Evolutionary conservation across 306 rosid genomes (phyloP), one percentile per base, ranked within the genome.

Genomic region (Pterocarpus santalinus): DNA sequence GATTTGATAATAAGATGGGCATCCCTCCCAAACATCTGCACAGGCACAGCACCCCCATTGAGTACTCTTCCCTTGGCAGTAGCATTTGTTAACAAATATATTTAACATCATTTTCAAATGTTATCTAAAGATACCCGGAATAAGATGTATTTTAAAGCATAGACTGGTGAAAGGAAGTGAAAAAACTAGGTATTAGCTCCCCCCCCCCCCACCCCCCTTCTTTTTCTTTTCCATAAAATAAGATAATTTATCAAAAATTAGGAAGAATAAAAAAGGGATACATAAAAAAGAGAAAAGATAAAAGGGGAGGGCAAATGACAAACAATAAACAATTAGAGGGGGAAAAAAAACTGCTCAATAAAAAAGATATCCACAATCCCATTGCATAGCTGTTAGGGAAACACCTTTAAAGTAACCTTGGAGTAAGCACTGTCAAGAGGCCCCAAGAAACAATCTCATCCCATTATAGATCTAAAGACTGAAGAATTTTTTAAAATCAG

Each of bases 361-460:
- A 11, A 5, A 70, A 52, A 32, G 36, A 75, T 28, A 39, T 12
- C 39, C 33, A 51, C 75, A 69, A 69, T 51, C 82, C 73, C 67
- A 75, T 33, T 60, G 55, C 64, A 41, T 64, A 33, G 41, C 72
- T 47, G 72, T 36, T 12, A 15, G 14, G 28, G 66, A 7, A 9
- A 69, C 73, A 32, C 78, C 51, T 32, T 55, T 4, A 65, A 41
- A 65, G 65, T 72, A 63, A 64, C 39, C 56, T 15, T 39, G 49
- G 46, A 70, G 55, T 34, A 36, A 57, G 71, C 64, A 81, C 49
- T 34, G 46, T 22, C 38, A 32, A 67, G 58, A 36, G 77, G 47
- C 5, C 78, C 33, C 47, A 76, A 16, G 7, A 68, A 58, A 39
- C 62, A 75, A 69, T 49, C 47, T 3, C 10, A 39, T 41, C 55